These are phyloP conservation scores for Pichia ethanolica DNA, from an alignment of 805 yeast genomes.

Conservation along the genomic window DNA sequence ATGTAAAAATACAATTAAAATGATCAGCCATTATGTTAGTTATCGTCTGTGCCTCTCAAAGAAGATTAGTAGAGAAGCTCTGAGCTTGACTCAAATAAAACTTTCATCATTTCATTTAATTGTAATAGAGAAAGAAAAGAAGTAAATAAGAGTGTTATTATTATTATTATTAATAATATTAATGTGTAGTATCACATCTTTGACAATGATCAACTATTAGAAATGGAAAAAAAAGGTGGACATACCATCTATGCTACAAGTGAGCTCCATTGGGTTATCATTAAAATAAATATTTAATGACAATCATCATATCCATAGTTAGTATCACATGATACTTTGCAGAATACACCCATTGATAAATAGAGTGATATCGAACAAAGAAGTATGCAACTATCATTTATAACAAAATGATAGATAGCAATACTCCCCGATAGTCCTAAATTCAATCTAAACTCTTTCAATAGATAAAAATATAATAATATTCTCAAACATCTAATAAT, in stretches of 20 bases:
- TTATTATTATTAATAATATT: no score
- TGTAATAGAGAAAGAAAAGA: slow-evolving; percentile 1
- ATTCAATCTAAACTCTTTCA: no score
- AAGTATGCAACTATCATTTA: neutral
- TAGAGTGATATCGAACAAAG: slow-evolving; percentile 9
- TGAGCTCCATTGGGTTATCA: slow-evolving; percentile 25
- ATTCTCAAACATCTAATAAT: no score
- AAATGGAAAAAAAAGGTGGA: slow-evolving; percentile 7
- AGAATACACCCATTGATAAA: slow-evolving; percentile 11
- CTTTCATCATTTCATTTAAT: slow-evolving; percentile 5
- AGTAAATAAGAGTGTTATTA: neutral
- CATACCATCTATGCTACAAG: slow-evolving; percentile 13
- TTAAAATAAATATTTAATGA: neutral
- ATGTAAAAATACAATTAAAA: no score
- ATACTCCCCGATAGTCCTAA: neutral
- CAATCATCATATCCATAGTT: slow-evolving; percentile 23
- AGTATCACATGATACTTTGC: slow-evolving; percentile 15
- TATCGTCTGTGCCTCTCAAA: slow-evolving; percentile 17
- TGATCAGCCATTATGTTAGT: slow-evolving; percentile 5
- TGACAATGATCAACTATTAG: slow-evolving; percentile 15
- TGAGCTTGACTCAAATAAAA: slow-evolving; percentile 18
- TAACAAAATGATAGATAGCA: neutral
- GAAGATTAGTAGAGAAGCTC: slow-evolving; percentile 14
- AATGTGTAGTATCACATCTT: slow-evolving; percentile 13
- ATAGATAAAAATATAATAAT: no score